These are phyloP conservation scores for Viridothelium virens DNA, from an alignment of 495 filamentous ascomycete genomes.

Conservation along the genomic window DNA sequence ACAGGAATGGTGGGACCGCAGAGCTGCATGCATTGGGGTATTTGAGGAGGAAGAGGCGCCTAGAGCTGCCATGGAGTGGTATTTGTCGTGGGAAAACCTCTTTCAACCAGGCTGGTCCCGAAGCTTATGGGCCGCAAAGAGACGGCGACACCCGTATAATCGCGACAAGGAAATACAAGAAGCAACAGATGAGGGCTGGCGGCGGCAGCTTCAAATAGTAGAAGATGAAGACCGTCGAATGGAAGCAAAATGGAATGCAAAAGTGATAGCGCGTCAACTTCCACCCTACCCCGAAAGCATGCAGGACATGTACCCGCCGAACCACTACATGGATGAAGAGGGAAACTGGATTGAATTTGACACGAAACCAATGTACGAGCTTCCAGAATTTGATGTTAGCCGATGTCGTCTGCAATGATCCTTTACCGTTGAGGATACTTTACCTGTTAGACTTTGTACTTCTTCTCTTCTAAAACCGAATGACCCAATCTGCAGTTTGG, in stretches of 20 bases:
- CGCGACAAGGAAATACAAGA: background rate
- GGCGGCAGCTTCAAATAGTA: background rate
- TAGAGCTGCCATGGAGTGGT: background rate
- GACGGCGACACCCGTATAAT: background rate
- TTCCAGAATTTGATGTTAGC: background rate
- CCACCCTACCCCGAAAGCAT: background rate
- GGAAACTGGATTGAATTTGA: constrained; percentile 1
- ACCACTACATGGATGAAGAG: background rate
- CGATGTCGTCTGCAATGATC: background rate
- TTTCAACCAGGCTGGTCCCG: background rate
- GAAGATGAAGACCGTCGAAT: background rate
- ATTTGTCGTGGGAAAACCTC: background rate
- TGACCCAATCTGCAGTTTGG: background rate
- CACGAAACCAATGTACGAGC: background rate
- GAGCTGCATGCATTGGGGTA: background rate
- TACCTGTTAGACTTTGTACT: background rate
- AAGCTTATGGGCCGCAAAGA: background rate
- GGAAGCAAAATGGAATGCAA: background rate
- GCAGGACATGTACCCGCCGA: background rate
- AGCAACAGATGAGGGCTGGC: background rate
- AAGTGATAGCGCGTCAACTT: background rate
- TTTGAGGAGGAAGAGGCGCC: background rate
- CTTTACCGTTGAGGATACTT: background rate
- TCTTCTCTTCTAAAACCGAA: background rate
- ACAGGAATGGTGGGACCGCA: background rate